Base-by-base conservation (phyloP, 2,329 filamentous ascomycete genomes). In the Aureobasidium sp. region DNA sequence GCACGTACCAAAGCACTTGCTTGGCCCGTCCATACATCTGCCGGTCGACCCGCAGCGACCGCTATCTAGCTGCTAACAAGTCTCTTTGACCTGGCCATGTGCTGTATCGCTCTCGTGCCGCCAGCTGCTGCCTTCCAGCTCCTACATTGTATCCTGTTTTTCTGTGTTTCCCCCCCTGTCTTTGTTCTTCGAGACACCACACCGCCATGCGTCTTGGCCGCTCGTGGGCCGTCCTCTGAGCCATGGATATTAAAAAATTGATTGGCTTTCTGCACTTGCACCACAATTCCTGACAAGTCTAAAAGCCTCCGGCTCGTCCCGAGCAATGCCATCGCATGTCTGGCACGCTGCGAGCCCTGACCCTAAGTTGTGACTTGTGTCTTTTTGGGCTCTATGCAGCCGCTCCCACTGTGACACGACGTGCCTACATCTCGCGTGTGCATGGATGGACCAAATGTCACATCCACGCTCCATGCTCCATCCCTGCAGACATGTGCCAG, bases 201-300 rank as follows among this genome's bases (percentile, higher is more conserved):
- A 57, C 53, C 53, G 53, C 53, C 53, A 57, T 33, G 40, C 29
- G 24, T 45, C 27, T 33, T 57, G 27, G 53, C 37, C 39, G 40
- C 53, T 57, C 53, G 40, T 45, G 53, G 27, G 24, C 40, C 53
- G 53, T 27, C 53, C 53, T 40, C 29, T 39, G 24, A 44, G 39
- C 37, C 53, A 57, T 57, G 17, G 53, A 57, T 57, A 57, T 57
- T 57, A 57, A 57, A 57, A 57, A 57, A 57, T 57, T 57, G 53
- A 57, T 57, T 57, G 53, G 53, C 53, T 57, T 35, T 27, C 53
- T 40, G 53, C 53, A 31, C 49, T 31, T 44, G 40, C 8, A 44
- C 40, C 40, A 17, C 37, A 40, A 54, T 54, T 54, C 49, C 47
- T 53, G n/a, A 7, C n/a, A 22, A 19, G 15, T 39, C 31, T n/a